Base-by-base conservation (phyloP, 176 grass and related monocot genomes). In the Oryza meyeriana region DNA sequence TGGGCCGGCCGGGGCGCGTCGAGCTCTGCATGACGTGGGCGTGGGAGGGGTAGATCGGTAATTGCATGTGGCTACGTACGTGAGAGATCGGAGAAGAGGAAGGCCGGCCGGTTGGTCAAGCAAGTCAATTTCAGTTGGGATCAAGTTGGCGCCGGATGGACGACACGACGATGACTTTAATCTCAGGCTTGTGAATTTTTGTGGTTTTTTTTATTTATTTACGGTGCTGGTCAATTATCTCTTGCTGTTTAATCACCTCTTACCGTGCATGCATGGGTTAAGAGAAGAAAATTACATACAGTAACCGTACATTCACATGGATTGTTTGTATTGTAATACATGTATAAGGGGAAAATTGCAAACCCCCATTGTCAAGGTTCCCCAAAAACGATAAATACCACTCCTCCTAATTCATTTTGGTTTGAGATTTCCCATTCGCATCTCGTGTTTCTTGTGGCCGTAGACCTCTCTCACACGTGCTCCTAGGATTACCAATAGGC, bases 41-140 rank as follows among this genome's bases (percentile, higher is more conserved):
- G 12, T 20, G n/a, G 2, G 3, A 10, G 50, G 85, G 85, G 64
- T 26, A 82, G 64, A 25, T 18, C 12, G 5, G 79, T 87, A 82
- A 82, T 17, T 80, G 5, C 3, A 26, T 2, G 3, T 29, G 25
- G 64, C 67, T 27, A 62, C 63, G 64, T 81, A 69, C 36, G 85
- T 70, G 78, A 34, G 62, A 25, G 26, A n/a, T 48, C 18, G 1
- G 50, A 22, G 16, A 5, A 22, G 48, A 14, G 18, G 48, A 8
- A 2, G 71, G 16, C 39, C 22, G 71, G 10, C 52, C 20, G 44
- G 81, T 48, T 62, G 85, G 85, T 87, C 85, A 82, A 77, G 52
- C 38, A 71, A 76, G 79, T 87, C 85, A 87, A 82, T 64, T 87
- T 77, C 44, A 10, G 85, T 72, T 83, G 73, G 79, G 40, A 45